Base-by-base conservation (phyloP, 2,329 filamentous ascomycete genomes). In the Diaporthe helianthi region DNA sequence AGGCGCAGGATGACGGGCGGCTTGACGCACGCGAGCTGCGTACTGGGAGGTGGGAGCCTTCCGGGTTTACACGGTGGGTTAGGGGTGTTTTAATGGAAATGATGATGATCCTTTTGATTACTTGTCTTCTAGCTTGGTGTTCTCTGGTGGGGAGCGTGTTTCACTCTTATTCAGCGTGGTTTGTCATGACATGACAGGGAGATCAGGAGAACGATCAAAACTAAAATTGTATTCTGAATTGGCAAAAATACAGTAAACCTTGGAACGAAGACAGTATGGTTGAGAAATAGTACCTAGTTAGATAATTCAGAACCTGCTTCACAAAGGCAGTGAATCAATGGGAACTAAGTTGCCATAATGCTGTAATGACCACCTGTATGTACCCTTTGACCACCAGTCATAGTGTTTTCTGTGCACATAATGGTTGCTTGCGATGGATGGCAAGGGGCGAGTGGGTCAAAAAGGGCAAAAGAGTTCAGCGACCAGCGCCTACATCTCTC, bases 21-120 rank as follows among this genome's bases (percentile, higher is more conserved):
- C 0, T 71, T 78, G 0, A 71, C 80, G 3, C 75, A 82, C 29
- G 78, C 73, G 13, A 82, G 85, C 76, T 91, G 89, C 78, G 79
- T 92, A 83, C 75, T 93, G 86, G 90, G 88, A 87, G 78, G 90
- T 91, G 79, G 86, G 84, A 2, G 77, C 80, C 12, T 90, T 91
- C 72, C 80, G 86, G 71, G 83, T 91, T 2, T 91, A 89, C 75
- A 78, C 82, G 72, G 78, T 80, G 12, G 17, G 17, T 44, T 73
- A 63, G 36, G 22, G 24, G 26, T 12, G 1, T 2, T 1, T 36
- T 24, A 29, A 49, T 36, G 7, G 4, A 36, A 17, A 22, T 8
- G n/a, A 24, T 7, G 19, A 36, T 33, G 29, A 6, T 47, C 8
- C 13, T 8, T 19, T n/a, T n/a, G n/a, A 9, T 8, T n/a, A 36